Base-by-base conservation (phyloP, 2,329 filamentous ascomycete species). In the Ramichloridium luteum region DNA sequence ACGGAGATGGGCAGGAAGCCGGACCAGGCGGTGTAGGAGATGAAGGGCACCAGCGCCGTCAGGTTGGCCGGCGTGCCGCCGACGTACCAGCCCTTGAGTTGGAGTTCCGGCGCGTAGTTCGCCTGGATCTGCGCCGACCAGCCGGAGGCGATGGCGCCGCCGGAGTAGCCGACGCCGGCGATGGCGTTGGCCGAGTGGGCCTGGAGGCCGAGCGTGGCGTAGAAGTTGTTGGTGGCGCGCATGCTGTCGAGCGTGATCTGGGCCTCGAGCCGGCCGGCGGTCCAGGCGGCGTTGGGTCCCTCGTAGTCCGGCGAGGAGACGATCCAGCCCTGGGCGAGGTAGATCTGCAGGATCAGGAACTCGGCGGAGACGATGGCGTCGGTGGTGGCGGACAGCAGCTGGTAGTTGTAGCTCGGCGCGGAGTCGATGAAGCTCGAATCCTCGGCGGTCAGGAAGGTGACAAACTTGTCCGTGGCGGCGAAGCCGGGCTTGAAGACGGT, bases 161-260 rank as follows among this genome's bases (percentile, higher is more conserved):
- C 70, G 1, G 64, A 70, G 43, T 72, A 74, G 0, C 70, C 70
- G 59, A 63, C 68, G 33, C 71, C 48, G 2, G 60, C 57, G 25
- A 61, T 47, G 3, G 40, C 50, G 3, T 45, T 43, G 3, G 34
- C 43, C 11, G 18, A 27, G 20, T 23, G 8, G 6, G 34, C 41
- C 2, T 35, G 30, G 10, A 51, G 32, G 11, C 41, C 40, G 0
- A 62, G 46, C 4, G 49, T 47, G 2, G 30, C 28, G 4, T 32
- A 33, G 13, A 30, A 51, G 5, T 48, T 44, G 8, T 56, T 35
- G 1, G 58, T 54, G 5, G 62, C 62, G 4, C 63, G 58, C 13
- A 65, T 50, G 5, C 48, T 47, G 43, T 68, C 59, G 5, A 66
- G 41, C 2, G 56, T 57, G 0, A 54, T 57, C 27, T 61, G 56